Percentiles rank a stretch among this genome's conserved stretches.
These are phyloP conservation scores for Lichtheimia ramosa DNA, from an alignment of 371 early-diverging fungal species.

Conservation along the genomic window DNA sequence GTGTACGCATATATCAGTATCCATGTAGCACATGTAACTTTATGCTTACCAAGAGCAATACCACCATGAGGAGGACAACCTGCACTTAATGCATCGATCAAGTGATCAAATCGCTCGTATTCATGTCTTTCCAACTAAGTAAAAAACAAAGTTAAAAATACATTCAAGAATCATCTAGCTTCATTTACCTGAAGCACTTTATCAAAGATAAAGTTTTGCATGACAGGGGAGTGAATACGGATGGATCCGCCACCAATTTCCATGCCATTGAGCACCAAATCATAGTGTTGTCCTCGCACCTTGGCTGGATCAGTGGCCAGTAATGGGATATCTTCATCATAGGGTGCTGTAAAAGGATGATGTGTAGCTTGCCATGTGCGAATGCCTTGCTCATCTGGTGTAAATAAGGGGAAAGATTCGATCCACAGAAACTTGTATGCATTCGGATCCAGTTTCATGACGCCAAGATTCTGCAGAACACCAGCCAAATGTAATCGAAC, in stretches of 20 bases:
- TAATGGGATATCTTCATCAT: constrained; percentile 62
- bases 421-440: constrained; percentile 83
- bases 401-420: constrained; percentile 87
- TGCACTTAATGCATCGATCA: constrained; percentile 77
- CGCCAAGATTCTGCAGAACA: constrained; percentile 58
- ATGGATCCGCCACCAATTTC: constrained; percentile 94
- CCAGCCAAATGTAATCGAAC: constrained; percentile 63
- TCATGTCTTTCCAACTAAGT: constrained; percentile 45
- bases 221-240: constrained; percentile 79
- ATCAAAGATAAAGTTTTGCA: constrained; percentile 77
- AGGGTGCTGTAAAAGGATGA: constrained; percentile 92
- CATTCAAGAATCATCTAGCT: not conserved
- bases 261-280: constrained; percentile 87
- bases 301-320: constrained; percentile 63
- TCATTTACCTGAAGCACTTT: constrained; percentile 59
- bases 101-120: constrained; percentile 73
- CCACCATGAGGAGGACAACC: constrained; percentile 95
- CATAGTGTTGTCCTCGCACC: constrained; percentile 86
- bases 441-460: constrained; percentile 44
- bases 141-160: not conserved
- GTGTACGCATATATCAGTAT: not conserved
- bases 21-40: not conserved
- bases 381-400: constrained; percentile 57
- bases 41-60: constrained; percentile 69
- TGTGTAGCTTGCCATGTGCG: constrained; percentile 73